Evolutionary conservation across 148 eudicot species (phyloP), one percentile per base, ranked within the genome.

Genomic region (Arbutus unedo): DNA sequence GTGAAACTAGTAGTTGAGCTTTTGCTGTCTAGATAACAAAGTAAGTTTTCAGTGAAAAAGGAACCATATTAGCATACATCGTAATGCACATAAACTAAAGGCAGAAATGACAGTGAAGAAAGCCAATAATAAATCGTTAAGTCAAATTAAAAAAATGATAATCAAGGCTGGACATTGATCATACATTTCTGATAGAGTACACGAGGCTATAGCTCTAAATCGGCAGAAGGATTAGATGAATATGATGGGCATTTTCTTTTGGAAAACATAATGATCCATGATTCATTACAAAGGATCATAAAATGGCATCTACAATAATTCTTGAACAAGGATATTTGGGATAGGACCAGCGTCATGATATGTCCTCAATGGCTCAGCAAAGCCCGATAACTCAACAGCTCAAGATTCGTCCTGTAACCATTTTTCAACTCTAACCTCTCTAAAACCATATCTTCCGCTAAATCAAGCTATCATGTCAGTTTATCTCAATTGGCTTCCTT

Each of bases 231-330:
- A 74, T 21, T 47, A 18, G 19, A 71, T 18, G 4, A 74, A 50
- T 49, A n/a, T 74, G 77, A 18, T 21, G 38, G 77, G 77, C 53
- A 74, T 21, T 74, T 72, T 44, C 50, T 72, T n/a, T 5, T 74
- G 55, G 48, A 11, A 48, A 21, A 74, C 77, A 74, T 38, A 49
- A 47, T 8, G 38, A 74, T 49, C 55, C 54, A 49, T 4, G 10
- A 48, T 74, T 21, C 6, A 23, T 48, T 9, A 60, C 10, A 60
- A 19, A 67, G 18, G 15, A 70, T 16, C 74, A 70, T 47, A 70
- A 70, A 70, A 41, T 70, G 19, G 74, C 47, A 70, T 41, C 74
- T 5, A 70, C 25, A 60, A 60, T 60, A 19, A 60, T n/a, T 19
- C 6, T 60, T 3, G 2, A 21, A 60, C 19, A 68, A 72, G 49